Conservation (phyloP, 2,329 filamentous ascomycete genomes). For the Decorospora gaudefroyi region DNA sequence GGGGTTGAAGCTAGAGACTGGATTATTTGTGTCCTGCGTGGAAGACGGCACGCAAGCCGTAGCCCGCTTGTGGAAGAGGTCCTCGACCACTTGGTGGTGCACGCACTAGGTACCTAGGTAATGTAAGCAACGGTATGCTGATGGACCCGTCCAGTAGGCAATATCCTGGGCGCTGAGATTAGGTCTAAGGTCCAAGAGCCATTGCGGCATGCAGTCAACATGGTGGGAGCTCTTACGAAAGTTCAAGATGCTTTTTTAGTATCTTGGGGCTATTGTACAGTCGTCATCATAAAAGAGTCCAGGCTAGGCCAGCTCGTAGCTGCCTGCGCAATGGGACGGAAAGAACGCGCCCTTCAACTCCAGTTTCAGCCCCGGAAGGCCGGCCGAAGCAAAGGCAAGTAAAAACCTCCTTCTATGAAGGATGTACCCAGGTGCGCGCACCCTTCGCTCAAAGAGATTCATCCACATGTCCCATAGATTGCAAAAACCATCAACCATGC, state of each 20-base stretch:
- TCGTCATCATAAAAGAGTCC: constrained; percentile 15
- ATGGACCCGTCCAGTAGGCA: too few relatives aligned
- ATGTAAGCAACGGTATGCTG: too few relatives aligned
- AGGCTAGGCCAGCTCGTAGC: constrained; percentile 1
- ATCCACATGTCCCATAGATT: not conserved
- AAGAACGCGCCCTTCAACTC: constrained; percentile 13
- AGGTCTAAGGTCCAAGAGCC: too few relatives aligned
- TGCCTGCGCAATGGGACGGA: not conserved
- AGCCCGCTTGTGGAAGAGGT: too few relatives aligned
- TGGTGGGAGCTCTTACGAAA: not conserved
- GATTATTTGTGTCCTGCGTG: too few relatives aligned
- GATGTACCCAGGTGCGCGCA: constrained; percentile 1
- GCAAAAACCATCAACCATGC: constrained; percentile 31
- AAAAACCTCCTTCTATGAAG: not conserved
- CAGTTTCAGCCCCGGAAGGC: constrained; percentile 9
- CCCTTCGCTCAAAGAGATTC: too few relatives aligned
- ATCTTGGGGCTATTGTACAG: constrained; percentile 17
- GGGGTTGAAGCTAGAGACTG: too few relatives aligned
- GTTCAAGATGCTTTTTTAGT: not conserved
- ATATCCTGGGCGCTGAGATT: too few relatives aligned
- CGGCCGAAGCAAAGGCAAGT: constrained; percentile 19
- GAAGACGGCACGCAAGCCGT: too few relatives aligned
- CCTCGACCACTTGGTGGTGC: too few relatives aligned
- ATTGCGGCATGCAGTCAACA: too few relatives aligned
- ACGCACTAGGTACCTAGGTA: too few relatives aligned